Percentiles rank a stretch among this genome's conserved stretches.
phyloP scores from a whole-genome alignment of 805 yeast species.

The Isabelozyma rhagii region DNA sequence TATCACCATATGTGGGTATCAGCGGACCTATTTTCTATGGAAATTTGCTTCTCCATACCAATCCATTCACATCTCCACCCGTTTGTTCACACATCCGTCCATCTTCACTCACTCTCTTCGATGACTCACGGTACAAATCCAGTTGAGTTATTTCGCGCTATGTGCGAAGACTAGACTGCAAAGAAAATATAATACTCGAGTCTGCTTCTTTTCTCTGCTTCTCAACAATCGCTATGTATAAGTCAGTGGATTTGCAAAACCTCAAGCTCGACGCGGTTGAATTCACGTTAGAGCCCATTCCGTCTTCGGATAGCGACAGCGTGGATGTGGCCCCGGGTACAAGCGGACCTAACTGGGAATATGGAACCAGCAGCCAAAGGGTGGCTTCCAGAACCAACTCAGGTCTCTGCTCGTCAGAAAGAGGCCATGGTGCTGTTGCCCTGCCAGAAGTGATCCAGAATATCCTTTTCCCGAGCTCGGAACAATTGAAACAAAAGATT shows the following conservation, averaged over 20 bases:
- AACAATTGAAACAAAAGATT: conserved; percentile 22
- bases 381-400: conserved; percentile 9
- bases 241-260: not conserved
- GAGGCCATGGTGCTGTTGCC: conserved; percentile 35
- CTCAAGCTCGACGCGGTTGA: not conserved
- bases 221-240: not conserved
- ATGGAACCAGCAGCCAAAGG: conserved; percentile 3
- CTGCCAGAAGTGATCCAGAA: conserved; percentile 45
- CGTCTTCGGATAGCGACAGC: not conserved
- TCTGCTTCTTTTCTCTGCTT: not conserved
- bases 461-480: conserved; percentile 33
- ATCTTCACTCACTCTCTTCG: too few relatives aligned
- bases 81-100: too few relatives aligned
- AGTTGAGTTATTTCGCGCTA: not conserved
- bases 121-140: too few relatives aligned
- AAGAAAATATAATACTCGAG: not conserved
- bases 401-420: conserved; percentile 20
- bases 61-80: too few relatives aligned
- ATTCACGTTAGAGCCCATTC: not conserved
- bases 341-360: conserved; percentile 7
- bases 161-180: not conserved
- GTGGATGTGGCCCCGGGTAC: not conserved
- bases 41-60: too few relatives aligned
- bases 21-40: too few relatives aligned
- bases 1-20: too few relatives aligned